These are phyloP conservation scores for Aspergillus aculeatus DNA, from an alignment of 2,329 filamentous ascomycete species.

Conservation along the genomic window DNA sequence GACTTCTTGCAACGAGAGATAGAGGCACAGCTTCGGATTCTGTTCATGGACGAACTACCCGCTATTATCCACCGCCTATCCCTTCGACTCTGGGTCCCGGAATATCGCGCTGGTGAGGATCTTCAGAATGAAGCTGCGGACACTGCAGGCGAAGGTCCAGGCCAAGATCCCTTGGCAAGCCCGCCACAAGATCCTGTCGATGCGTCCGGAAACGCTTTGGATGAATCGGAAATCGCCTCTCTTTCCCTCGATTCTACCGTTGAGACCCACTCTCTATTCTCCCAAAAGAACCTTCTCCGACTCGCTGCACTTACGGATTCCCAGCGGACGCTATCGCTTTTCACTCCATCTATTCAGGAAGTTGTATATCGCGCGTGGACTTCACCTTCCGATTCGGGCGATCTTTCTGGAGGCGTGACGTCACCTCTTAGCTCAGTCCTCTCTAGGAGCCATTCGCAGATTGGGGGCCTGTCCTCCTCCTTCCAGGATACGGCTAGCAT, in stretches of 20 bases:
- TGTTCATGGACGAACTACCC: constrained; percentile 97
- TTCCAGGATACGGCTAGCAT: constrained; percentile 70
- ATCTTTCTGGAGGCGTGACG: constrained; percentile 46
- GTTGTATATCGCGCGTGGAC: constrained; percentile 93
- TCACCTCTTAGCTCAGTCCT: constrained; percentile 51
- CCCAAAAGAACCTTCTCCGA: constrained; percentile 86
- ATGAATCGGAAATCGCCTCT: constrained; percentile 71
- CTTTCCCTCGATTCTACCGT: constrained; percentile 75
- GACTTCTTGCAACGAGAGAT: constrained; percentile 97
- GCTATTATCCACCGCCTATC: constrained; percentile 95
- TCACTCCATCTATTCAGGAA: constrained; percentile 86
- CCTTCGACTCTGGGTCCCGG: constrained; percentile 82
- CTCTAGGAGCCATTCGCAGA: constrained; percentile 63
- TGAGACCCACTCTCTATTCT: constrained; percentile 87
- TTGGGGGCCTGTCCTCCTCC: constrained; percentile 68
- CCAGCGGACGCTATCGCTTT: constrained; percentile 84
- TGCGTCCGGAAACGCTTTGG: constrained; percentile 71
- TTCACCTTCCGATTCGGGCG: constrained; percentile 68
- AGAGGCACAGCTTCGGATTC: constrained; percentile 82
- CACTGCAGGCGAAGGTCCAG: constrained; percentile 56
- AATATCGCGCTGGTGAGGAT: constrained; percentile 69
- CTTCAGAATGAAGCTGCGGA: constrained; percentile 55
- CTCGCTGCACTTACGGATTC: constrained; percentile 81
- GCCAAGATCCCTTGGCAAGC: constrained; percentile 76
- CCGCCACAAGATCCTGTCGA: constrained; percentile 81